Conservation (phyloP, 768 basidiomycete species). For the Russula dissimulans region DNA sequence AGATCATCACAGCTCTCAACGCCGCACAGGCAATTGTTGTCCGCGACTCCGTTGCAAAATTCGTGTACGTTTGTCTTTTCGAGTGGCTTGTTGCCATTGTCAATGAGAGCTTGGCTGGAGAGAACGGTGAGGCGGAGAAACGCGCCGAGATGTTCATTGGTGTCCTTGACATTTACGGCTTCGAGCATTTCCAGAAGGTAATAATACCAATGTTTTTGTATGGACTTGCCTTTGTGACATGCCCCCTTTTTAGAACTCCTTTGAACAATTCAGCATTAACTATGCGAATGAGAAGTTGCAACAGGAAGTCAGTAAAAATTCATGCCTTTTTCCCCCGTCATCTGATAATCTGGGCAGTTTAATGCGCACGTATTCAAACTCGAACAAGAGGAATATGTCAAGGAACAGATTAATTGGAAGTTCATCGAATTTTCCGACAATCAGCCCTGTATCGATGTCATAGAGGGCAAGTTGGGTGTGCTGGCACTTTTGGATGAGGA, state of each 20-base stretch:
- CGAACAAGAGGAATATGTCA: conserved; percentile 98
- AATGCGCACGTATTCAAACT: conserved; percentile 99
- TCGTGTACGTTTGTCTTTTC: conserved; percentile 96
- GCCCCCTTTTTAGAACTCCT: conserved; percentile 49
- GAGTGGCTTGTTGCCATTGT: conserved; percentile 98
- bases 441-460: conserved; percentile 96
- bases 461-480: conserved; percentile 95
- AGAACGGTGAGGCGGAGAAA: conserved; percentile 82
- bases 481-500: conserved; percentile 94
- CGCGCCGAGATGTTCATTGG: conserved; percentile 98
- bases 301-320: conserved; percentile 64
- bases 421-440: conserved; percentile 99
- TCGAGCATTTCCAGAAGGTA: conserved; percentile 95
- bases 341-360: conserved; percentile 46
- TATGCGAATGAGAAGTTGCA: conserved; percentile 98
- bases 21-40: conserved; percentile 88
- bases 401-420: conserved; percentile 98
- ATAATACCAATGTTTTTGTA: neutral
- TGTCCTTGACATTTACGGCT: conserved; percentile 95
- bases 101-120: conserved; percentile 95
- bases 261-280: conserved; percentile 99
- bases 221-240: neutral
- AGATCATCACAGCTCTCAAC: conserved; percentile 83
- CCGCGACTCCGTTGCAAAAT: conserved; percentile 94
- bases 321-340: neutral